A percentile compares a stretch with the other conserved stretches of the same genome.
Conservation (phyloP, 2,329 filamentous ascomycete species). For the Phyllachora maydis region DNA sequence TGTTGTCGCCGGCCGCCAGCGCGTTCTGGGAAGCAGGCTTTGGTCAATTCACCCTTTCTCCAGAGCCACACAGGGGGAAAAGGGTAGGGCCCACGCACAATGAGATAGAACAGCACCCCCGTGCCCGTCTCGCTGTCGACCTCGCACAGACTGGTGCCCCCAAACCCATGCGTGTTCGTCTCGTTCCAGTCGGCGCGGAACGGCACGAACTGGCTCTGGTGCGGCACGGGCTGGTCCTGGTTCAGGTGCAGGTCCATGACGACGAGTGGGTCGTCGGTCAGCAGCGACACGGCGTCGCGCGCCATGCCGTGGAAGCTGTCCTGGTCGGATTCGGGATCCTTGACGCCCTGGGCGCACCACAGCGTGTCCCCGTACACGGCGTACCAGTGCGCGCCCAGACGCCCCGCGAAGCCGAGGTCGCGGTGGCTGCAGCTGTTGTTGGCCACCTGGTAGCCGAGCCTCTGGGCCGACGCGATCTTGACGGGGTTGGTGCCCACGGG, state of each 20-base stretch:
- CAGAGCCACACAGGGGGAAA: background rate
- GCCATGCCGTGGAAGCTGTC: constrained; percentile 18
- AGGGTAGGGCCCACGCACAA: constrained; percentile 9
- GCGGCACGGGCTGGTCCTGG: constrained; percentile 8
- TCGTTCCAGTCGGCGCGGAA: constrained; percentile 16
- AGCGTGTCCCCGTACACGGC: constrained; percentile 15
- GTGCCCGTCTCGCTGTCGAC: constrained; percentile 8
- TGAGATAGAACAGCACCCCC: constrained; percentile 14
- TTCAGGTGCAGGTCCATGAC: constrained; percentile 16
- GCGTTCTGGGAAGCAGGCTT: constrained; percentile 5
- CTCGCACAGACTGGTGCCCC: constrained; percentile 17
- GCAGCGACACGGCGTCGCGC: constrained; percentile 13
- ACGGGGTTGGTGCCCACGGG: constrained; percentile 15
- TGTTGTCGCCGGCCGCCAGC: constrained; percentile 5
- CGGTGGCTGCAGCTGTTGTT: constrained; percentile 15
- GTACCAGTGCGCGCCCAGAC: constrained; percentile 13
- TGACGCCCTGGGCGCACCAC: constrained; percentile 14
- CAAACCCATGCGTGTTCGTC: constrained; percentile 13
- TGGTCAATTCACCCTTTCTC: fast-evolving
- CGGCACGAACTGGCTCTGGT: constrained; percentile 15
- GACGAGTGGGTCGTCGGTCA: constrained; percentile 13
- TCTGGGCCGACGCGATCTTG: constrained; percentile 8
- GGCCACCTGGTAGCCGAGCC: constrained; percentile 14
- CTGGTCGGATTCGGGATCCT: constrained; percentile 9
- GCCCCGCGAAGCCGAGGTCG: constrained; percentile 5